Base-by-base conservation (phyloP, 2,329 filamentous ascomycete species). In the Fusarium tanahbumbuense region DNA sequence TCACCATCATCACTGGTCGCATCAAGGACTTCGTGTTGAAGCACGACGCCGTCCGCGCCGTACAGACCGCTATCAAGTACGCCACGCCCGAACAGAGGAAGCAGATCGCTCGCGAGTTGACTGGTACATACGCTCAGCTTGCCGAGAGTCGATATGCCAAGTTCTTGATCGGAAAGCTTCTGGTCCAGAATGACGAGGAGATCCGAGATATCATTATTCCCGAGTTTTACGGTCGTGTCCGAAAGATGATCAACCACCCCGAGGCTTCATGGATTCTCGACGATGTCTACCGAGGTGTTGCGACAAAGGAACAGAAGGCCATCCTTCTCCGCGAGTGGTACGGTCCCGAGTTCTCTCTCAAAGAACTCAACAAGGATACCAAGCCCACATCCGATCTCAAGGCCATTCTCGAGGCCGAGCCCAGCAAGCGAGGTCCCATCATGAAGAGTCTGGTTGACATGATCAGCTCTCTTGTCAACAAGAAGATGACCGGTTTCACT, bases 241-340 rank as follows among this genome's bases (percentile, higher is more conserved):
- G 93, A 78, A 93, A 94, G 76, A 85, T 98, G 77, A 98, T 98
- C 79, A 96, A 97, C 80, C 96, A 99, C 81, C 89, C 95, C 2
- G 97, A 99, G 81, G 96, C 93, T 32, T 94, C 93, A 42, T 99
- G 96, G 94, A 98, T 99, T 73, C 84, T 99, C 44, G 97, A 99
- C 79, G 96, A 99, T 80, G 92, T 98, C 72, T 99, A 98, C 83
- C 90, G 96, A 66, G 92, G 91, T 49, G 91, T 95, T 60, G 94
- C 95, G 12, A 96, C 92, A 23, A 90, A 91, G 76, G 87, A 93
- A 73, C 96, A 99, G 78, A 97, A 95, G 82, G 91, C 92, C 34
- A 88, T 88, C 49, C 86, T 99, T 64, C 85, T 99, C 63, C 88
- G 94, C 56, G 96, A 99, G 81, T 99, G 96, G 94, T 99, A 98